Percentiles rank a stretch among this genome's conserved stretches.
These are phyloP conservation scores for Colletotrichum plurivorum DNA, from an alignment of 2,329 filamentous ascomycete genomes.

Conservation along the genomic window DNA sequence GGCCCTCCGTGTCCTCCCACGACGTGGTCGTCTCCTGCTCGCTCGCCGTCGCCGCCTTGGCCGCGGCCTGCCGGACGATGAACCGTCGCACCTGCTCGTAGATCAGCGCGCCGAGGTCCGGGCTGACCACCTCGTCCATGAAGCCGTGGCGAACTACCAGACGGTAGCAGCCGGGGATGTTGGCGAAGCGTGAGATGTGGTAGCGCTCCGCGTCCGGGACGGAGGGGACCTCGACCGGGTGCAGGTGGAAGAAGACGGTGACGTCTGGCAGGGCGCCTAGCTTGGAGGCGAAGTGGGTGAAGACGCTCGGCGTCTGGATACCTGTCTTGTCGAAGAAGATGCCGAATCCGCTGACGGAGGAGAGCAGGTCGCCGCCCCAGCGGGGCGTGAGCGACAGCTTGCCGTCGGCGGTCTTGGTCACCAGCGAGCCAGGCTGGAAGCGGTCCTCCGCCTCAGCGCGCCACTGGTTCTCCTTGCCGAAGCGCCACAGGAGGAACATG, in stretches of 20 bases:
- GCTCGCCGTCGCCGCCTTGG: constrained; percentile 38
- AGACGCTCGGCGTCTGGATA: constrained; percentile 74
- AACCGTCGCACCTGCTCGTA: constrained; percentile 69
- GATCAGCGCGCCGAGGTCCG: constrained; percentile 72
- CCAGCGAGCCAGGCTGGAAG: constrained; percentile 61
- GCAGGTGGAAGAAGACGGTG: constrained; percentile 82
- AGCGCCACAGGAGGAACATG: constrained; percentile 83
- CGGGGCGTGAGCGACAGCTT: constrained; percentile 51
- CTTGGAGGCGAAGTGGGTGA: constrained; percentile 80
- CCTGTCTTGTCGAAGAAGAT: constrained; percentile 87
- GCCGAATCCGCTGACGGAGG: constrained; percentile 70
- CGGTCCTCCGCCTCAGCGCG: constrained; percentile 75
- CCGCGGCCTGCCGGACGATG: constrained; percentile 54
- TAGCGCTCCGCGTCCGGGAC: constrained; percentile 65
- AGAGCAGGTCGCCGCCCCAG: constrained; percentile 59
- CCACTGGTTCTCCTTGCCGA: constrained; percentile 85
- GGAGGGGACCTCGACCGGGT: constrained; percentile 71
- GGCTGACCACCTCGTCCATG: constrained; percentile 78
- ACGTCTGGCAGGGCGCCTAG: constrained; percentile 77
- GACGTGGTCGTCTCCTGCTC: constrained; percentile 27
- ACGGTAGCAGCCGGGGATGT: constrained; percentile 75
- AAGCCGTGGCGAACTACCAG: constrained; percentile 80
- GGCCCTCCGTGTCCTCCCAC: constrained; percentile 30
- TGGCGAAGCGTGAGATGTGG: constrained; percentile 56
- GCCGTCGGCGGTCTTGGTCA: constrained; percentile 44